These are phyloP conservation scores for Arachnomyces sp. DNA, from an alignment of 2,329 filamentous ascomycete species.

Conservation along the genomic window DNA sequence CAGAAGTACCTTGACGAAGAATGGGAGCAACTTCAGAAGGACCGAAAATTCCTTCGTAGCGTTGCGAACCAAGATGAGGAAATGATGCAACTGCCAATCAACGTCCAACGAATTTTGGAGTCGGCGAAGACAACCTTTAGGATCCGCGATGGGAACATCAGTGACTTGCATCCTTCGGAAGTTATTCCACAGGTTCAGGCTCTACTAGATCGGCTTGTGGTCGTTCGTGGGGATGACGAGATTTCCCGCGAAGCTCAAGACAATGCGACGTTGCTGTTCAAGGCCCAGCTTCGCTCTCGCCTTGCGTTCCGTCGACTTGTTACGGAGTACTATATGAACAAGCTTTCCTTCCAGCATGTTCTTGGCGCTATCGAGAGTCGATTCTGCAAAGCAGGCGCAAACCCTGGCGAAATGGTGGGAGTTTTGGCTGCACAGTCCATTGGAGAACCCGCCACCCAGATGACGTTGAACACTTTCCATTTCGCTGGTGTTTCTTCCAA, in stretches of 20 bases:
- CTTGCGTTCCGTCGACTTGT: constrained; percentile 91
- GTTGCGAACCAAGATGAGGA: constrained; percentile 72
- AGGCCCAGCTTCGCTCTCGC: constrained; percentile 79
- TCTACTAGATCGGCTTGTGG: constrained; percentile 66
- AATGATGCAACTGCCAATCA: constrained; percentile 84
- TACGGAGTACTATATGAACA: constrained; percentile 75
- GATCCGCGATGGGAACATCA: constrained; percentile 74
- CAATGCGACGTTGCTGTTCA: constrained; percentile 85
- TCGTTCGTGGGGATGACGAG: constrained; percentile 75
- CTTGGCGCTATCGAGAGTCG: constrained; percentile 82
- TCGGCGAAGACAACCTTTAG: constrained; percentile 85
- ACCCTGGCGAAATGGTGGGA: constrained; percentile 96
- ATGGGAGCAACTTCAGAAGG: constrained; percentile 67
- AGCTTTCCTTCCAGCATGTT: constrained; percentile 85
- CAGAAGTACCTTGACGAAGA: constrained; percentile 84
- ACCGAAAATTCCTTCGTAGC: constrained; percentile 64
- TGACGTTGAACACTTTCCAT: constrained; percentile 99
- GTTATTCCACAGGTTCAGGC: constrained; percentile 72
- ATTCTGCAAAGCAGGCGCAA: constrained; percentile 77
- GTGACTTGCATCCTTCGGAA: constrained; percentile 80
- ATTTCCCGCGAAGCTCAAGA: constrained; percentile 80
- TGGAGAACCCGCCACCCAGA: constrained; percentile 96
- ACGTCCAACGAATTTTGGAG: constrained; percentile 82
- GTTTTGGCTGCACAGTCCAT: constrained; percentile 97
- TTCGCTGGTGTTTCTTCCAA: constrained; percentile 99